Base-by-base conservation (phyloP, 257 asterid genomes). In the Capsicum chinense region DNA sequence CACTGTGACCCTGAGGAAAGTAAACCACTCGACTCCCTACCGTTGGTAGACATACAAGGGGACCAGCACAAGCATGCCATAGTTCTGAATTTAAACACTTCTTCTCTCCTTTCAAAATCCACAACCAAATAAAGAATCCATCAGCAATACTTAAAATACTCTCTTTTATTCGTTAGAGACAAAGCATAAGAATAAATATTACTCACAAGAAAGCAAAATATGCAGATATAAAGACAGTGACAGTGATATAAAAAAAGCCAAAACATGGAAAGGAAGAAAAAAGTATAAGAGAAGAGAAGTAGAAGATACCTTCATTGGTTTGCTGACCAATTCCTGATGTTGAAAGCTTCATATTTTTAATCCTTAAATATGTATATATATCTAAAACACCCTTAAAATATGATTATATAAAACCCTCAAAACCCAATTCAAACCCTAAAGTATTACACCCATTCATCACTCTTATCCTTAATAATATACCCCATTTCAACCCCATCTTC, bases 11-110 rank as follows among this genome's bases (percentile, higher is more conserved):
- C 91, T 95, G 99, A 87, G 99, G 99, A 82, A 95, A 94, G 96
- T 95, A 95, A 88, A 93, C 98, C 89, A 94, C 98, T 1, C 99
- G 97, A 82, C 95, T 92, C 58, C 99, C 99, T 19, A 90, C 88
- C 3, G 89, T 87, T 42, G 98, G 99, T 86, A 95, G 89, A 8
- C 97, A 94, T 86, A 95, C 99, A 88, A 95, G 84, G 79, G 99
- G 99, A 80, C 99, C 99, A 82, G 99, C 99, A 91, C 99, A 95
- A 54, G 99, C 99, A 89, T 95, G 99, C 99, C 99, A 95, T 52
- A 95, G 94, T 92, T 95, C 99, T 11, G 99, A 94, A 87, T 95
- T 95, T 90, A 94, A 90, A 84, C 97, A 94, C 88, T 94, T 93
- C 92, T 93, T 95, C 92, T 95, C 99, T 88, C 94, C 99, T 94